phyloP scores from a whole-genome alignment of 129 eudicot species.

The Chrysanthemum lavandulifolium region DNA sequence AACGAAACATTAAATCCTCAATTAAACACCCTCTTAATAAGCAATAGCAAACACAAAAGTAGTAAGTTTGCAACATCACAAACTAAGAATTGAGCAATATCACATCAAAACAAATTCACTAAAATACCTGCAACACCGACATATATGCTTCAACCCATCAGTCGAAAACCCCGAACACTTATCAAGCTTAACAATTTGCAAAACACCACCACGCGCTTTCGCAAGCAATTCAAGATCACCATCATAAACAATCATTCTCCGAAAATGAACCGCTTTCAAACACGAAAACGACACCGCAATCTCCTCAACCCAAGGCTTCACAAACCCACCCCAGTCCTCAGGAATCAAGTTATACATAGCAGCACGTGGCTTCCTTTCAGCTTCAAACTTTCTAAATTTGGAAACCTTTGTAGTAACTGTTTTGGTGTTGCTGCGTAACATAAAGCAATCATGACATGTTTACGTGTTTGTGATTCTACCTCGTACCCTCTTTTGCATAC shows the following conservation, averaged over 20 bases:
- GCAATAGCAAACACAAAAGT: too few relatives aligned
- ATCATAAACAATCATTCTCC: slow-evolving; percentile 80
- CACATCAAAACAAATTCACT: too few relatives aligned
- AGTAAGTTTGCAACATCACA: too few relatives aligned
- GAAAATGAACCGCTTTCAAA: slow-evolving; percentile 59
- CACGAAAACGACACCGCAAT: slow-evolving; percentile 40
- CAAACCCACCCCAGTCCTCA: slow-evolving; percentile 90
- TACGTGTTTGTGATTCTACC: slow-evolving; percentile 64
- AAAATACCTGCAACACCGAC: slow-evolving; percentile 63
- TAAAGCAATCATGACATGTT: slow-evolving; percentile 78
- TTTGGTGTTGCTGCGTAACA: slow-evolving; percentile 70
- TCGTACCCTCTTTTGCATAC: slow-evolving; percentile 64
- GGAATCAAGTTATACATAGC: slow-evolving; percentile 87
- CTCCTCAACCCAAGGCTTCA: slow-evolving; percentile 71
- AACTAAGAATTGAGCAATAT: too few relatives aligned
- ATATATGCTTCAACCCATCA: slow-evolving; percentile 55
- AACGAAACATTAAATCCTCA: too few relatives aligned
- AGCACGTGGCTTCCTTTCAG: slow-evolving; percentile 90
- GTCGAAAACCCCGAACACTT: slow-evolving; percentile 80
- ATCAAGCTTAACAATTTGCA: slow-evolving; percentile 65
- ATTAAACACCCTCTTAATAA: too few relatives aligned
- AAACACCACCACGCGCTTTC: slow-evolving; percentile 41
- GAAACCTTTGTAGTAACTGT: slow-evolving; percentile 53
- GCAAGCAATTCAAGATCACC: slow-evolving; percentile 62
- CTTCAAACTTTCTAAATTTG: slow-evolving; percentile 56